phyloP scores from a whole-genome alignment of 1,139 yeast genomes.

The Blastobotrys persicus region DNA sequence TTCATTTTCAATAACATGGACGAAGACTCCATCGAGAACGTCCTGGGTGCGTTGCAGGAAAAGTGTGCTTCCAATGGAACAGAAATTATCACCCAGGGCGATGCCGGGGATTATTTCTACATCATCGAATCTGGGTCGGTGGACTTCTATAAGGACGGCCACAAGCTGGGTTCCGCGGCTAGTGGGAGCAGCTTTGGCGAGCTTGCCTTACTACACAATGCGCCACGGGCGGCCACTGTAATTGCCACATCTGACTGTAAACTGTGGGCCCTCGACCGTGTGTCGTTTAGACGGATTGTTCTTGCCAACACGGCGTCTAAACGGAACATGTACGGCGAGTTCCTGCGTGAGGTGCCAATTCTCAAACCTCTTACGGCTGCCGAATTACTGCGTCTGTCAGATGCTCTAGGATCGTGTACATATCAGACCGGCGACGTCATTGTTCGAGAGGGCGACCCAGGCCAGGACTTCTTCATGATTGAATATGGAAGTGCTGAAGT shows the following conservation, averaged over 20 bases:
- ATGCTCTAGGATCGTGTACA: constrained; percentile 79
- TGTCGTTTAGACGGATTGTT: constrained; percentile 87
- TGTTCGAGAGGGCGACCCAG: constrained; percentile 84
- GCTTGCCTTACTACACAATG: constrained; percentile 93
- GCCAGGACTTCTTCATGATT: constrained; percentile 86
- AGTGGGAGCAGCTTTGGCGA: constrained; percentile 95
- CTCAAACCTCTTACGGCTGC: constrained; percentile 67
- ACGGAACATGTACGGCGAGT: constrained; percentile 86
- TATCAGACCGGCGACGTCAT: constrained; percentile 73
- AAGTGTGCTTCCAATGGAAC: constrained; percentile 58
- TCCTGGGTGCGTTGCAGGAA: constrained; percentile 77
- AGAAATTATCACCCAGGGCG: constrained; percentile 86
- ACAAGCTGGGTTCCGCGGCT: constrained; percentile 68
- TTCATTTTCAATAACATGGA: constrained; percentile 79
- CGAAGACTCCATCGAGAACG: constrained; percentile 67
- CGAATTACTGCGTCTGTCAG: constrained; percentile 89
- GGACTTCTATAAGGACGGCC: constrained; percentile 72
- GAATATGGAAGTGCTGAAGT: constrained; percentile 87
- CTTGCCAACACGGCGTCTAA: constrained; percentile 88
- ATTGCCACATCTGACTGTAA: constrained; percentile 66
- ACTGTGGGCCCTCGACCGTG: constrained; percentile 91
- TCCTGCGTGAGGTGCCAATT: constrained; percentile 82
- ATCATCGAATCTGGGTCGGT: constrained; percentile 84
- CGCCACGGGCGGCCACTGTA: constrained; percentile 97
- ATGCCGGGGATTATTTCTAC: constrained; percentile 93